These are phyloP conservation scores for Fusarium humuli DNA, from an alignment of 2,329 filamentous ascomycete species.

Conservation along the genomic window DNA sequence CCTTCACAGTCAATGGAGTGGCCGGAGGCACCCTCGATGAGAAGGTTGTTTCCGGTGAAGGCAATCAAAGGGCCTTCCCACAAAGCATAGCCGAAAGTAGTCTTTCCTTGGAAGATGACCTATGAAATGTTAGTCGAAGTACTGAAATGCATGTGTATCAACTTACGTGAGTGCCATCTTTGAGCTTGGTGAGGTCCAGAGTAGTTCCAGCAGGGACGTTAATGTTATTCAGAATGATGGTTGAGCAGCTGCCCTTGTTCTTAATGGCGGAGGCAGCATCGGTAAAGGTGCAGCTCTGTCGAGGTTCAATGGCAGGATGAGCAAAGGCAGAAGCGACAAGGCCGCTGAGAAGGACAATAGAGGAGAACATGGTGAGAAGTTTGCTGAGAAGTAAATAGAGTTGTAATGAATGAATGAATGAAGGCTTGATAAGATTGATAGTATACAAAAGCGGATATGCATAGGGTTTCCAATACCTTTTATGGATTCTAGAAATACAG, in stretches of 20 bases:
- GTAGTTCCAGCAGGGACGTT: constrained; percentile 68
- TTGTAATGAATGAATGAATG: not conserved
- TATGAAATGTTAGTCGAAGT: not conserved
- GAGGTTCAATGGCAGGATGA: constrained; percentile 38
- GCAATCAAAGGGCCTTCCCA: constrained; percentile 74
- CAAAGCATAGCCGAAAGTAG: constrained; percentile 74
- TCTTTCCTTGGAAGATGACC: constrained; percentile 72
- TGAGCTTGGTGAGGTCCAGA: constrained; percentile 67
- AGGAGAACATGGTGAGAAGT: constrained; percentile 29
- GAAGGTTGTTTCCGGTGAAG: constrained; percentile 67
- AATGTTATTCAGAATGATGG: constrained; percentile 65
- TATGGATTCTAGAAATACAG: not conserved
- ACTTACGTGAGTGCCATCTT: constrained; percentile 56
- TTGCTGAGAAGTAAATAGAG: not conserved
- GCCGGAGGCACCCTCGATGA: constrained; percentile 62
- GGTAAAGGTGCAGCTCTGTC: constrained; percentile 64
- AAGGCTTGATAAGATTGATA: not conserved
- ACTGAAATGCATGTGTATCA: no score
- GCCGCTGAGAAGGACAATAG: constrained; percentile 46
- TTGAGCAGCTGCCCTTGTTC: constrained; percentile 63
- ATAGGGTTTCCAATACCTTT: not conserved
- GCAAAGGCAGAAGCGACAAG: constrained; percentile 45
- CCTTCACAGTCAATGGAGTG: constrained; percentile 67
- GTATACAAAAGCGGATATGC: not conserved
- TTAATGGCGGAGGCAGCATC: constrained; percentile 60